Evolutionary conservation across 2,329 filamentous ascomycete species (phyloP).

Genomic region (Stemphylium vesicarium): DNA sequence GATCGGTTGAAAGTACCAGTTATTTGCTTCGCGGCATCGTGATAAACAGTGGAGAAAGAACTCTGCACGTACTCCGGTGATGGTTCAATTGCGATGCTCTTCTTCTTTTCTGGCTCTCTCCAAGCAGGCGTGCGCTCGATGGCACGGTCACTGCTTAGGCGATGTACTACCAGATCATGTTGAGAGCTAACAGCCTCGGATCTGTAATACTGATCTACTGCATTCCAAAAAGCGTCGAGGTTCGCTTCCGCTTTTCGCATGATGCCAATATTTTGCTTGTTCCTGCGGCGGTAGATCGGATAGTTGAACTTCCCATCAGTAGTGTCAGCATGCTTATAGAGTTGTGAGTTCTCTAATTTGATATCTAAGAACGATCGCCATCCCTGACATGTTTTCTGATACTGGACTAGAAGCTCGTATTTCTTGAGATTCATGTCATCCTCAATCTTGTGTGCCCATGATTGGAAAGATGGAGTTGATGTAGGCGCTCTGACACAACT

Average conservation of each 20-base stretch:
- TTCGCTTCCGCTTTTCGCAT: constrained; percentile 57
- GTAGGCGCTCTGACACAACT: constrained; percentile 53
- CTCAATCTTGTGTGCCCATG: constrained; percentile 56
- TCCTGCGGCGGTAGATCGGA: constrained; percentile 57
- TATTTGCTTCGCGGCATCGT: constrained; percentile 12
- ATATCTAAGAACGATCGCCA: constrained; percentile 7
- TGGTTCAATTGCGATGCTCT: background rate
- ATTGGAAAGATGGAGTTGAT: constrained; percentile 58
- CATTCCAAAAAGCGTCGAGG: constrained; percentile 56
- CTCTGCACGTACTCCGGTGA: constrained; percentile 8
- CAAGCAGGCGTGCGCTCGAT: constrained; percentile 60
- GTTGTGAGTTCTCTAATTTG: constrained; percentile 11
- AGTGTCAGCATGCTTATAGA: constrained; percentile 35
- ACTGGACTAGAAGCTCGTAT: constrained; percentile 1
- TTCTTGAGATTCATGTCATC: constrained; percentile 16
- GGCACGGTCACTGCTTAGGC: constrained; percentile 36
- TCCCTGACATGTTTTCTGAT: constrained; percentile 5
- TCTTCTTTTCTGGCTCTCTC: constrained; percentile 44
- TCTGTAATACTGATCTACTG: constrained; percentile 42
- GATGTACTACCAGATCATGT: constrained; percentile 22
- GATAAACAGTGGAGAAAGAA: constrained; percentile 14
- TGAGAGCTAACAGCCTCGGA: constrained; percentile 7
- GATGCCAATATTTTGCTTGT: constrained; percentile 52
- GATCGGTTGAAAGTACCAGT: constrained; percentile 11
- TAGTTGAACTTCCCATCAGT: constrained; percentile 54